Evolutionary conservation across 2,329 filamentous ascomycete species (phyloP).

Genomic region (Ceratocystis papillata): DNA sequence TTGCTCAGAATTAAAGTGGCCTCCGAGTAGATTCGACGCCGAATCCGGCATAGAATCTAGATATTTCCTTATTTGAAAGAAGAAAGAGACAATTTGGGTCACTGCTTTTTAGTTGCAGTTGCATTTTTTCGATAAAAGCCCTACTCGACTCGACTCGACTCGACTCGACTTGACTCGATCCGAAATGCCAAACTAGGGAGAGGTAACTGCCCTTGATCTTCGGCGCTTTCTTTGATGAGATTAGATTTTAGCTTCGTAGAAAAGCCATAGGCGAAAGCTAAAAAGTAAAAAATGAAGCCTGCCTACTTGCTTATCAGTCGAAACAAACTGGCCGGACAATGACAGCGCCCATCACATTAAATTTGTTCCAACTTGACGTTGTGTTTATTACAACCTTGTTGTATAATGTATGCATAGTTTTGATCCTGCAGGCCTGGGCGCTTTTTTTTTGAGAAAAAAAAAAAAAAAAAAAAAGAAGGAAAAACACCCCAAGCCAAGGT

Average conservation of each 20-base stretch:
- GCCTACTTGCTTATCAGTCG: background rate
- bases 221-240: background rate
- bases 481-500: too few species aligned
- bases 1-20: background rate
- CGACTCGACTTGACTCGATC: too few species aligned
- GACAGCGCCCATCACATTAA: too few species aligned
- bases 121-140: background rate
- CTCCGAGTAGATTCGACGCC: background rate
- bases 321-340: background rate
- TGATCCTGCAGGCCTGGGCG: too few species aligned
- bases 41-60: background rate
- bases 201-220: background rate
- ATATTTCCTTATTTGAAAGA: background rate
- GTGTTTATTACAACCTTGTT: too few species aligned
- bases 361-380: too few species aligned
- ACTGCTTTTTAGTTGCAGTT: background rate
- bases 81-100: background rate
- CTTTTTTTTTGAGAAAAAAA: background rate
- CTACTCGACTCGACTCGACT: background rate
- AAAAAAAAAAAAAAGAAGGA: background rate
- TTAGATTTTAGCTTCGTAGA: too few species aligned
- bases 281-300: too few species aligned
- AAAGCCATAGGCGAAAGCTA: too few species aligned
- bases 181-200: background rate
- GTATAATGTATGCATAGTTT: too few species aligned